These are phyloP conservation scores for Zostera marina DNA, from an alignment of 116 monocot genomes.

Conservation along the genomic window DNA sequence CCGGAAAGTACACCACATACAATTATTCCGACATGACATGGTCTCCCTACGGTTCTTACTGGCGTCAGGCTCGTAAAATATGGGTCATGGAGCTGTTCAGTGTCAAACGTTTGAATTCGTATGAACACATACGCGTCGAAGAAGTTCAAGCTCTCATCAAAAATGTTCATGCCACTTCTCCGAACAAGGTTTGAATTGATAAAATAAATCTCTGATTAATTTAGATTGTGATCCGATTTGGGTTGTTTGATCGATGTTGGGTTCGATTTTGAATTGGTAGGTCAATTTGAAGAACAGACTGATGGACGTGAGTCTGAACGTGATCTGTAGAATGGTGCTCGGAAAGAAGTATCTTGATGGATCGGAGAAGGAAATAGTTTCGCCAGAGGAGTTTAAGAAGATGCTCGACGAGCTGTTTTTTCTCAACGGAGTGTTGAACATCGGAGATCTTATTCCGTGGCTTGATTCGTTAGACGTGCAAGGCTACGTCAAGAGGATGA, in stretches of 20 bases:
- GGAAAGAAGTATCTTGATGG: neutral
- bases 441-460: slow-evolving; percentile 44
- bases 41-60: slow-evolving; percentile 16
- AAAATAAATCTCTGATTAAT: too few relatives aligned
- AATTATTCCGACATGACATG: slow-evolving; percentile 11
- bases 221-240: too few relatives aligned
- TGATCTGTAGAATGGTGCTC: slow-evolving; percentile 32
- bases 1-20: slow-evolving; percentile 19
- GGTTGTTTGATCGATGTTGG: neutral
- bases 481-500: slow-evolving; percentile 37
- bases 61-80: slow-evolving; percentile 13
- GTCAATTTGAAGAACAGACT: slow-evolving; percentile 20
- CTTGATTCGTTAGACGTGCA: slow-evolving; percentile 34
- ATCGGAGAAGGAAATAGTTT: neutral
- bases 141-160: slow-evolving; percentile 10
- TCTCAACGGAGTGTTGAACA: slow-evolving; percentile 25
- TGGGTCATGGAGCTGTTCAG: slow-evolving; percentile 16
- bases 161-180: neutral
- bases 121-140: slow-evolving; percentile 3
- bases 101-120: slow-evolving; percentile 9
- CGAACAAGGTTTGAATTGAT: slow-evolving; percentile 8
- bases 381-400: slow-evolving; percentile 36
- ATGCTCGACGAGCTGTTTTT: slow-evolving; percentile 49
- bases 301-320: slow-evolving; percentile 19
- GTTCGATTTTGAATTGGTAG: slow-evolving; percentile 3